A percentile compares a stretch with the other conserved stretches of the same genome.
These are phyloP conservation scores for Ulota crispa DNA, from an alignment of 225 moss, liverwort and hornwort species.

Conservation along the genomic window DNA sequence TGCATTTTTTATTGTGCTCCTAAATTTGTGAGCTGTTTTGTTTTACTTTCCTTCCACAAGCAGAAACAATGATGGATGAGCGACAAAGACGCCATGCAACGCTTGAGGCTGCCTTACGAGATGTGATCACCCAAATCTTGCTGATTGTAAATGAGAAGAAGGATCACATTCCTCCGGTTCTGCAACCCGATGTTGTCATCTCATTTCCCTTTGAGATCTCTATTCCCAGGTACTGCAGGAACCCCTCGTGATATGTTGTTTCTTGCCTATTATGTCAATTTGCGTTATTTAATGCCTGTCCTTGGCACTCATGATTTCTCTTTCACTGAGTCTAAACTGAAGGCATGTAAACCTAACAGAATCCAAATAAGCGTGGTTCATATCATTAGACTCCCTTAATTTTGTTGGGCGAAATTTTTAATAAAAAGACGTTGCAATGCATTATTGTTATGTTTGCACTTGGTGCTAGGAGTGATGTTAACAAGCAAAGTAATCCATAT, in stretches of 20 bases:
- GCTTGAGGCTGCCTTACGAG: conserved; percentile 69
- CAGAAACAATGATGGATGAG: conserved; percentile 67
- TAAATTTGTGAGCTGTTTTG: conserved; percentile 11
- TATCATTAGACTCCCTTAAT: background rate
- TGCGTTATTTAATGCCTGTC: background rate
- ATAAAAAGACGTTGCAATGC: background rate
- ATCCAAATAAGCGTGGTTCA: background rate
- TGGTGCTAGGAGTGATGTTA: background rate
- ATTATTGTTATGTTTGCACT: background rate
- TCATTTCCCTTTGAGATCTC: conserved; percentile 83
- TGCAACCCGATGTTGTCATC: conserved; percentile 56
- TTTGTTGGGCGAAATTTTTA: background rate
- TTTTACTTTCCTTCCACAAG: conserved; percentile 4
- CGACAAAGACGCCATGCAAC: conserved; percentile 61
- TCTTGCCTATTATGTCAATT: background rate
- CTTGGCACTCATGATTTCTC: background rate
- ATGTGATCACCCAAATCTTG: conserved; percentile 69
- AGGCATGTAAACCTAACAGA: background rate
- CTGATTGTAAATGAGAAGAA: conserved; percentile 79
- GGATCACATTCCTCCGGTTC: conserved; percentile 88
- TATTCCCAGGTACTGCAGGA: conserved; percentile 63
- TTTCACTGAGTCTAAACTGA: background rate
- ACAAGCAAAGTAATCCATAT: background rate
- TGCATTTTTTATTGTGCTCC: background rate
- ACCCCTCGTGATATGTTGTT: background rate